Base-by-base conservation (phyloP, 306 rosid genomes). In the Adenanthera pavonina region DNA sequence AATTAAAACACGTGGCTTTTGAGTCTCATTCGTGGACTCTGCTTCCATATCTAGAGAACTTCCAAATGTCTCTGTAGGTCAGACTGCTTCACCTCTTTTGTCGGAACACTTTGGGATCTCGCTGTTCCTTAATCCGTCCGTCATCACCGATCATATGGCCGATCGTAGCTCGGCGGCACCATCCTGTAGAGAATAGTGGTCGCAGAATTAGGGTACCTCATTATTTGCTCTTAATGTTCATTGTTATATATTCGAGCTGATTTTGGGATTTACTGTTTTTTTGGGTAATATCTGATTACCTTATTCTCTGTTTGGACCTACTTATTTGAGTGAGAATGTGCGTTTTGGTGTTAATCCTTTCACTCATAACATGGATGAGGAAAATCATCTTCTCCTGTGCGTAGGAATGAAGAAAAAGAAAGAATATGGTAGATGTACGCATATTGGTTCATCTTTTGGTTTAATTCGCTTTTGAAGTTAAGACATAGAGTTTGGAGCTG, bases 121-220 rank as follows among this genome's bases (percentile, higher is more conserved):
- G 72, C 52, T 25, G 64, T 68, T 80, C 57, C 56, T 59, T 56
- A 68, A 68, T n/a, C 71, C 14, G 47, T 20, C 30, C 2, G 13
- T 40, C 7, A 3, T 12, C 49, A 65, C 72, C 61, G 46, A 60
- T 61, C 72, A 43, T 2, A 84, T 87, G 85, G 85, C 83, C 33
- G 69, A 86, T 35, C 57, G 61, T 40, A 81, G 59, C 69, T 81
- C 69, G 91, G 92, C 30, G 86, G 86, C 90, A 74, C 86, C 46
- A 74, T 84, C 56, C 86, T 77, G 60, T 83, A 64, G 33, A 85
- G 74, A 61, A 51, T 16, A 34, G 51, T 5, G 77, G 90, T 69
- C 79, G 87, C 46, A 46, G 71, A 78, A 84, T 77, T 77, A 79
- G 71, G 92, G 94, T 91, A 87, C 57, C 6, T 43, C 5, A 10